Percentiles rank a stretch among this genome's conserved stretches.
Conservation (phyloP, 2,329 filamentous ascomycete species). For the Penicillium concentricum region DNA sequence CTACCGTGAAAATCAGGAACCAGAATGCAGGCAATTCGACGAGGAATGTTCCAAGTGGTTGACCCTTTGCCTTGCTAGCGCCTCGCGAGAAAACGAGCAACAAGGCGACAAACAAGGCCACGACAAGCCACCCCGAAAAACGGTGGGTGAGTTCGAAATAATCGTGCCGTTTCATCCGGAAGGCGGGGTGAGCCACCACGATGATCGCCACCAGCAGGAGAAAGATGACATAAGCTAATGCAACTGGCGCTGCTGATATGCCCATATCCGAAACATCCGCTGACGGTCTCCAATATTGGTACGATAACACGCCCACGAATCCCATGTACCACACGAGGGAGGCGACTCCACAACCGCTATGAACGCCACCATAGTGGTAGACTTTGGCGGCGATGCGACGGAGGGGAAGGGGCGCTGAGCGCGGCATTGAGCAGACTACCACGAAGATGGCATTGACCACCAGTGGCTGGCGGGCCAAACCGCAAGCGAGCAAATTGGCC, state of each 20-base stretch:
- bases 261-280: conserved; percentile 12
- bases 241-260: conserved; percentile 43
- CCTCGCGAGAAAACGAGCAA: conserved; percentile 56
- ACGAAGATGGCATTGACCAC: conserved; percentile 54
- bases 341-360: conserved; percentile 52
- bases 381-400: conserved; percentile 50
- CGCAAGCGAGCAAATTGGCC: conserved; percentile 48
- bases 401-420: conserved; percentile 46
- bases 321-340: conserved; percentile 49
- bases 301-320: conserved; percentile 37
- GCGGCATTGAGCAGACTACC: conserved; percentile 46
- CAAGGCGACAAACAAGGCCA: conserved; percentile 65
- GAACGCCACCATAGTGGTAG: conserved; percentile 56
- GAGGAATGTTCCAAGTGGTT: conserved; percentile 41
- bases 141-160: conserved; percentile 70
- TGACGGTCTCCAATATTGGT: conserved; percentile 31
- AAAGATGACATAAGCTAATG: conserved; percentile 59
- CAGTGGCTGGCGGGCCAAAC: conserved; percentile 53
- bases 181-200: conserved; percentile 60
- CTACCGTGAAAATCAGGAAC: conserved; percentile 64
- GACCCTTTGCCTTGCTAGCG: conserved; percentile 35
- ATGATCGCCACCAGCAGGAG: conserved; percentile 60
- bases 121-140: conserved; percentile 68
- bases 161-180: conserved; percentile 65
- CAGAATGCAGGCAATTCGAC: conserved; percentile 60